Conservation (phyloP, 2,329 filamentous ascomycete genomes). For the Stenocarpella maydis region DNA sequence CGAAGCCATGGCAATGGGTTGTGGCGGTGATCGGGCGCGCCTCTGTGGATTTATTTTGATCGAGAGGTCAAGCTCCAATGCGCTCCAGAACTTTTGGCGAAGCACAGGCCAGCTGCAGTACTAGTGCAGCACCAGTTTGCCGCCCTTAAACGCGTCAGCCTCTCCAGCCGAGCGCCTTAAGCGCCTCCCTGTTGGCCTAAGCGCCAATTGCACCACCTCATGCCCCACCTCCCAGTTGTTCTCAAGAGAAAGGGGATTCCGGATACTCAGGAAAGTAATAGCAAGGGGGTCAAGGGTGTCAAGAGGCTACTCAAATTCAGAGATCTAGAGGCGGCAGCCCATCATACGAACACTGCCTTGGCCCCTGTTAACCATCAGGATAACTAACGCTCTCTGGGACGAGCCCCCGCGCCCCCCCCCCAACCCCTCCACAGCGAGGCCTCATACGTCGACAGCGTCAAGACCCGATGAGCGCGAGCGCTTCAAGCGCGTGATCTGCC, state of each 20-base stretch:
- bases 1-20: constrained; percentile 48
- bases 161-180: background rate
- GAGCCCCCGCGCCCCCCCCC: no score
- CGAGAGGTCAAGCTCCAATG: constrained; percentile 14
- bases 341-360: background rate
- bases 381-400: background rate
- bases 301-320: background rate
- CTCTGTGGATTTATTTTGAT: constrained; percentile 24
- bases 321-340: background rate
- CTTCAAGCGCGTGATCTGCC: constrained; percentile 5
- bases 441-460: background rate
- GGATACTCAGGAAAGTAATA: constrained; percentile 5
- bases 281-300: background rate
- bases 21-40: constrained; percentile 31
- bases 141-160: background rate
- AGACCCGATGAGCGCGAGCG: background rate
- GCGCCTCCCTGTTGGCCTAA: background rate
- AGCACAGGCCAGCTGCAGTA: constrained; percentile 14
- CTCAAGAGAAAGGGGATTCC: background rate
- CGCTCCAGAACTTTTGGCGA: constrained; percentile 27
- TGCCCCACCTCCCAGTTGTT: background rate
- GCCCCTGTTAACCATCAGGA: background rate
- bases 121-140: background rate
- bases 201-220: background rate
- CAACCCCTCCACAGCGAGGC: background rate